Evolutionary conservation across 2,329 filamentous ascomycete species (phyloP).

Genomic region (Pestalotiopsis sp.): DNA sequence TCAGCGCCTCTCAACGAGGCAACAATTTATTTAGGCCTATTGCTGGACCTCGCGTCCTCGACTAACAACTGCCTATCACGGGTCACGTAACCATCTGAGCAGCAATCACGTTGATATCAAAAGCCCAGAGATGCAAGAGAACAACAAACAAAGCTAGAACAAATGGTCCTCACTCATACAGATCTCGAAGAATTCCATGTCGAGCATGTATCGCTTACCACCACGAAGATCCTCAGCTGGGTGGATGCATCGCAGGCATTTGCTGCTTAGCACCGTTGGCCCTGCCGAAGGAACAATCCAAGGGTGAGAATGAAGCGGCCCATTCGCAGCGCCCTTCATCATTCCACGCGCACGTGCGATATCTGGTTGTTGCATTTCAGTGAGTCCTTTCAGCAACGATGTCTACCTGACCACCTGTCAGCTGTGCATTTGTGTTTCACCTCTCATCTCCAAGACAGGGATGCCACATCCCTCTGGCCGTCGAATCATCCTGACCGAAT

Average conservation of each 20-base stretch:
- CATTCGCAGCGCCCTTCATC: background rate
- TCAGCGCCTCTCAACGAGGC: background rate
- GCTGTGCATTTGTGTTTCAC: conserved; percentile 1
- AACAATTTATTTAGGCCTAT: background rate
- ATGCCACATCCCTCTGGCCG: background rate
- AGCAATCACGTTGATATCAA: background rate
- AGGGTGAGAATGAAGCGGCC: background rate
- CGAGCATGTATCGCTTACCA: too few relatives aligned
- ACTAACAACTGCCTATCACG: background rate
- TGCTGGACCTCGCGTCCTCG: background rate
- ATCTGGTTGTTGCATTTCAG: background rate
- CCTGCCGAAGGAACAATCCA: background rate
- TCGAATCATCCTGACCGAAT: background rate
- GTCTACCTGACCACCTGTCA: background rate
- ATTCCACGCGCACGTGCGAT: background rate
- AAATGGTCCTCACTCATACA: background rate
- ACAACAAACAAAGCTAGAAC: background rate
- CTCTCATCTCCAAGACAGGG: background rate
- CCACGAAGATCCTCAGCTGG: background rate
- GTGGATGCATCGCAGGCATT: background rate
- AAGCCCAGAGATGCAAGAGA: background rate
- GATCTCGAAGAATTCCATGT: too few relatives aligned
- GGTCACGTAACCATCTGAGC: background rate
- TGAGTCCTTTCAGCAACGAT: background rate
- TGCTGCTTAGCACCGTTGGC: background rate